Percentiles rank a stretch among this genome's conserved stretches.
Conservation (phyloP, 176 grass and related monocot genomes). For the Oryza rufipogon region DNA sequence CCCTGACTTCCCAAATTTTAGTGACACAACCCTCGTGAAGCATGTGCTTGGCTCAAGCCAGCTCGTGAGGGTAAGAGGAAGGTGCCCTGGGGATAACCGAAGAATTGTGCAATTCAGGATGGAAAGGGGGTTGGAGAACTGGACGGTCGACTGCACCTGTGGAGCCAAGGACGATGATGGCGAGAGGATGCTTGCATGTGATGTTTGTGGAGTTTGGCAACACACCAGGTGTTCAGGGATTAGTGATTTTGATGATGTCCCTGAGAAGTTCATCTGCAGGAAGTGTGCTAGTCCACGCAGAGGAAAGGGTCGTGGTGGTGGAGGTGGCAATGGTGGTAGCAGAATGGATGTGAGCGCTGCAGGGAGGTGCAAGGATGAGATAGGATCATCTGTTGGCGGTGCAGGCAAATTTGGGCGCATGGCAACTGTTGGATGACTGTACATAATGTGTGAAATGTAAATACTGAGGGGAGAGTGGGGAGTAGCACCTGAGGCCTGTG, state of each 20-base stretch:
- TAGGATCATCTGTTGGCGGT: conserved; percentile 42
- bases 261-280: conserved; percentile 75
- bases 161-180: conserved; percentile 95
- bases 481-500: conserved; percentile 37
- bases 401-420: conserved; percentile 61
- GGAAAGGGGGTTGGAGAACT: conserved; percentile 95
- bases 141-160: conserved; percentile 87
- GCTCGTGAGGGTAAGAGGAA: conserved; percentile 62
- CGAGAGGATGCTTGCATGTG: conserved; percentile 96
- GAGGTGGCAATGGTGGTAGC: conserved; percentile 40
- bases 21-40: conserved; percentile 60
- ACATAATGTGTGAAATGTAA: conserved; percentile 72
- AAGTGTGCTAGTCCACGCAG: conserved; percentile 56
- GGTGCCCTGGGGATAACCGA: conserved; percentile 59
- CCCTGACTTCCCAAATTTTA: conserved; percentile 54
- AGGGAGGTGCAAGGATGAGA: conserved; percentile 79
- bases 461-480: conserved; percentile 44
- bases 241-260: conserved; percentile 81
- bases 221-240: conserved; percentile 92
- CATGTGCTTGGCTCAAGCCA: conserved; percentile 60
- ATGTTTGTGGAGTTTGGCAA: conserved; percentile 90
- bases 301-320: conserved; percentile 38
- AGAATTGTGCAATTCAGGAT: conserved; percentile 77
- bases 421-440: conserved; percentile 76
- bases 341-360: conserved; percentile 43